Conservation (phyloP, 306 rosid species). For the apple (Malus domestica) region ASM211411v1 NC_041803.1:5345001-5345500, state of each 20-base stretch:
- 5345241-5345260: conserved; percentile 87
- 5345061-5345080: no score
- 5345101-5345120: neutral
- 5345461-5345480: conserved; percentile 47
- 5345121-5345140: neutral
- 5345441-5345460: conserved; percentile 52
- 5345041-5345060: no score
- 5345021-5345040: no score
- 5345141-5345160: neutral
- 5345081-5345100: no score
- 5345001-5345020: neutral
- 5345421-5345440: neutral
- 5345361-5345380: neutral
- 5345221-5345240: conserved; percentile 68
- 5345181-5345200: neutral
- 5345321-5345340: conserved; percentile 57
- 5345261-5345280: conserved; percentile 67
- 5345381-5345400: neutral
- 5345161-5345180: neutral
- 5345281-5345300: conserved; percentile 61
- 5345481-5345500: conserved; percentile 61
- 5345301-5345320: conserved; percentile 57
- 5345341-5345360: conserved; percentile 79
- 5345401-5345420: neutral
- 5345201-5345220: conserved; percentile 39